phyloP scores from a whole-genome alignment of 2,329 filamentous ascomycete genomes.

The Pseudocercospora musae region DNA sequence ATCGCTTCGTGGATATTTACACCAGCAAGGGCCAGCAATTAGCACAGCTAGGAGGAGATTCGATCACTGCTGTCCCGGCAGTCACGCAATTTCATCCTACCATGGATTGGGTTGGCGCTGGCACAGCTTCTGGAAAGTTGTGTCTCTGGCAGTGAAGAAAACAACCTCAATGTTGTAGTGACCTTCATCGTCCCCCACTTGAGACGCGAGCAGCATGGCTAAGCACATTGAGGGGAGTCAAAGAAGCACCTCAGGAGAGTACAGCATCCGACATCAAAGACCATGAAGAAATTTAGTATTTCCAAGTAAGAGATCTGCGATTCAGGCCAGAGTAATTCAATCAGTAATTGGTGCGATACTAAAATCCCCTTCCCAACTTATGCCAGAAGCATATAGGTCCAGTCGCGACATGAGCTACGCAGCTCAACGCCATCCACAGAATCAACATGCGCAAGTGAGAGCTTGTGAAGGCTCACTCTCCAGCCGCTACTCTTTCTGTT shows the following conservation, averaged over 20 bases:
- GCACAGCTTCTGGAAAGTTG: constrained; percentile 86
- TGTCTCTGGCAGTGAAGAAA: constrained; percentile 66
- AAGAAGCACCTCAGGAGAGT: background rate
- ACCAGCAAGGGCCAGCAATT: constrained; percentile 78
- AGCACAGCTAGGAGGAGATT: constrained; percentile 81
- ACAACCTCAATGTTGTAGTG: background rate
- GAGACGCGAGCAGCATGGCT: background rate
- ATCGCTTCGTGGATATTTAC: constrained; percentile 84
- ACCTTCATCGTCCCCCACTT: background rate
- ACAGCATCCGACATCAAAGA: background rate
- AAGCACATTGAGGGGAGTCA: background rate
- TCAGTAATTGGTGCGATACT: background rate
- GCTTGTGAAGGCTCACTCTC: background rate
- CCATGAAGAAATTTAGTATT: background rate
- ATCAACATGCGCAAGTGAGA: background rate
- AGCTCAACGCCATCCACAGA: background rate
- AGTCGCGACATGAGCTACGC: background rate
- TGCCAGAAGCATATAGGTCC: background rate
- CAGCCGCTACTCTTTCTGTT: background rate
- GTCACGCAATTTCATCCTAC: constrained; percentile 87
- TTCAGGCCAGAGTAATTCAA: background rate
- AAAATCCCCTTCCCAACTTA: background rate
- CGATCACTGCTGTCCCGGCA: constrained; percentile 90
- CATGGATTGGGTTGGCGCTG: constrained; percentile 86
- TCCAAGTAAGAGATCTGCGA: background rate